These are phyloP conservation scores for Phialophora verrucosa DNA, from an alignment of 2,329 filamentous ascomycete genomes.

Conservation along the genomic window DNA sequence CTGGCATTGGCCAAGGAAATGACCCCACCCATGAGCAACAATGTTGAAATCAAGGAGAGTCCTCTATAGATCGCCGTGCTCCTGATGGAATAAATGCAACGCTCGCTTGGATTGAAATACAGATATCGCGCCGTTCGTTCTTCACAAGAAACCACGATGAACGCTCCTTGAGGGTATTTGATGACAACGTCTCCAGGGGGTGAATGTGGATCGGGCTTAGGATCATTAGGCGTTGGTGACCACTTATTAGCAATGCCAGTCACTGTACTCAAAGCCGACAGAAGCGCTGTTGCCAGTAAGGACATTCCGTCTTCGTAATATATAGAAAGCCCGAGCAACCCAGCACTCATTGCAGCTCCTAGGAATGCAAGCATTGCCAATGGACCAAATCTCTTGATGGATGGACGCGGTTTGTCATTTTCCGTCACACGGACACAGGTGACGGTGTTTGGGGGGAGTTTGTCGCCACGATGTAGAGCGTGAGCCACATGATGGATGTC, in stretches of 20 bases:
- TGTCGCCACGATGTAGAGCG: conserved; percentile 45
- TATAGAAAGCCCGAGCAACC: conserved; percentile 54
- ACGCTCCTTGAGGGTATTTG: conserved; percentile 58
- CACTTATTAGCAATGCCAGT: conserved; percentile 59
- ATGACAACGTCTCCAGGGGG: conserved; percentile 56
- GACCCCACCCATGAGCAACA: conserved; percentile 60
- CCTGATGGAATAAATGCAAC: conserved; percentile 54
- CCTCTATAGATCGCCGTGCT: conserved; percentile 51
- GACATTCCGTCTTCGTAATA: conserved; percentile 56
- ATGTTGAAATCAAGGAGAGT: conserved; percentile 56
- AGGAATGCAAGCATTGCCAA: conserved; percentile 54
- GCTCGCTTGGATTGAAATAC: conserved; percentile 57
- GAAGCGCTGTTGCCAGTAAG: conserved; percentile 53
- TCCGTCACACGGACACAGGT: conserved; percentile 50
- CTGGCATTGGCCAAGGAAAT: conserved; percentile 58
- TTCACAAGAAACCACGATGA: conserved; percentile 56
- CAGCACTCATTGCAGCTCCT: conserved; percentile 51
- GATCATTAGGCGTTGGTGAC: conserved; percentile 51
- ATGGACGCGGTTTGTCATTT: conserved; percentile 44
- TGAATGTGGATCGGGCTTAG: conserved; percentile 43
- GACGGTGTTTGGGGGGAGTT: conserved; percentile 48
- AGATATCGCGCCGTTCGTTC: conserved; percentile 58
- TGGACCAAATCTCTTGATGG: conserved; percentile 53
- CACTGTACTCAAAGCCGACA: conserved; percentile 57
- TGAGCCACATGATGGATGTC: conserved; percentile 57